Base-by-base conservation (phyloP, 2,329 filamentous ascomycete genomes). In the Aspergillus cejpii region DNA sequence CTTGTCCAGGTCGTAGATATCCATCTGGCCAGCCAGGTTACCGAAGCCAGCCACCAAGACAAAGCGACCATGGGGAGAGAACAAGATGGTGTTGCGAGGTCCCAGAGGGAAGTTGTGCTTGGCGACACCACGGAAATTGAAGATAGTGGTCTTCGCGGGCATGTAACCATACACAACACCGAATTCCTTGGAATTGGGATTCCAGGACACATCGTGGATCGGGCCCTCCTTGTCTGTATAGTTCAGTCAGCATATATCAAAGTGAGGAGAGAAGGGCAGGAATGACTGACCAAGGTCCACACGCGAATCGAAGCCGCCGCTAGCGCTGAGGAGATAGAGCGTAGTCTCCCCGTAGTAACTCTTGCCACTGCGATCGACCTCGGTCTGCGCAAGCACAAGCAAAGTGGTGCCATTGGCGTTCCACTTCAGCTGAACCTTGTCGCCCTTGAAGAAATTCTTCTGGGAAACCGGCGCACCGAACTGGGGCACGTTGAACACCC, bases 301-400 rank as follows among this genome's bases (percentile, higher is more conserved):
- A 57, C 92, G 83, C 47, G 91, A 92, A 68, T 98, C 92, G 61
- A 97, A 94, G 38, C 84, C 82, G 51, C 90, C 91, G 61, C 85
- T 94, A 52, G 89, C 85, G 68, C 87, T 95, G 52, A 98, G 79
- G 56, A 98, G 79, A 72, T 97, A 97, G 63, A 98, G 82, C 53
- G 87, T 97, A 7, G 92, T 97, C 74, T 98, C 92, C 63, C 92
- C 92, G 59, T 98, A 98, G 74, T 98, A 98, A 71, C 88, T 96
- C 81, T 97, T 97, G 70, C 94, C 94, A 47, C 89, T 89, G 74
- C 92, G 94, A 72, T 98, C 92, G 43, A 97, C 92, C 52, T 98
- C 92, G 24, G 92, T 98, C 74, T 97, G 90, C 44, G 92, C 91
- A 60, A 98, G 80, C 55, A 97, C 91, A 61, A 98, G 85, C 64